These are phyloP conservation scores for Eucalyptus sideroxylon DNA, from an alignment of 345 rosid species.

Conservation along the genomic window DNA sequence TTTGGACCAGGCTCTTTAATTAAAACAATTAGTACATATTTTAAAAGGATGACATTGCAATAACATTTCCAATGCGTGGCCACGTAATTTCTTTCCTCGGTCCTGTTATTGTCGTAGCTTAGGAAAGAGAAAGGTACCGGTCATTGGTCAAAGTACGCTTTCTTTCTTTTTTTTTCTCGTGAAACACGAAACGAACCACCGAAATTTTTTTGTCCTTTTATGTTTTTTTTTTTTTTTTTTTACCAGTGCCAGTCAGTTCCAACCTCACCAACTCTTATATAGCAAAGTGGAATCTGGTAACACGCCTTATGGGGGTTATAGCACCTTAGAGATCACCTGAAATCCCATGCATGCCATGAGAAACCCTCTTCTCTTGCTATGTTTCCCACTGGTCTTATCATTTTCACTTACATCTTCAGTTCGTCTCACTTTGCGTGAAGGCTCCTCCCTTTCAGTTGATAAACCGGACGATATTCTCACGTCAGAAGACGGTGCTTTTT, in stretches of 20 bases:
- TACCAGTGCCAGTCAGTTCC: neutral
- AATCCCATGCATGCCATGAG: neutral
- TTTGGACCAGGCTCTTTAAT: neutral
- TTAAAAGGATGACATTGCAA: neutral
- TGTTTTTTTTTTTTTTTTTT: too few species aligned
- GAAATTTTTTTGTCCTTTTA: too few species aligned
- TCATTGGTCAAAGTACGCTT: neutral
- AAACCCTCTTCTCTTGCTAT: neutral
- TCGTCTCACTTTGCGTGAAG: neutral
- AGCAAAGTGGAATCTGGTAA: neutral
- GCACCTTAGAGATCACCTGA: neutral
- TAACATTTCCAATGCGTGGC: neutral
- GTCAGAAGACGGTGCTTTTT: neutral
- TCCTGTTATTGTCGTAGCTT: neutral
- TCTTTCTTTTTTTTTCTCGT: neutral
- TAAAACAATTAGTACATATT: neutral
- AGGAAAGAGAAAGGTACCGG: neutral
- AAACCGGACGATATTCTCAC: neutral
- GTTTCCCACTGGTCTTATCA: neutral
- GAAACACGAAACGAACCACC: neutral
- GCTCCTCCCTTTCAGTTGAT: constrained; percentile 15
- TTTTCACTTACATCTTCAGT: neutral
- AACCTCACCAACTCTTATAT: neutral
- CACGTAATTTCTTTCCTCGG: neutral
- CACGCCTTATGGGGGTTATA: neutral